Base-by-base conservation (phyloP, 2,329 filamentous ascomycete genomes). In the Leptoxyphium fumago region DNA sequence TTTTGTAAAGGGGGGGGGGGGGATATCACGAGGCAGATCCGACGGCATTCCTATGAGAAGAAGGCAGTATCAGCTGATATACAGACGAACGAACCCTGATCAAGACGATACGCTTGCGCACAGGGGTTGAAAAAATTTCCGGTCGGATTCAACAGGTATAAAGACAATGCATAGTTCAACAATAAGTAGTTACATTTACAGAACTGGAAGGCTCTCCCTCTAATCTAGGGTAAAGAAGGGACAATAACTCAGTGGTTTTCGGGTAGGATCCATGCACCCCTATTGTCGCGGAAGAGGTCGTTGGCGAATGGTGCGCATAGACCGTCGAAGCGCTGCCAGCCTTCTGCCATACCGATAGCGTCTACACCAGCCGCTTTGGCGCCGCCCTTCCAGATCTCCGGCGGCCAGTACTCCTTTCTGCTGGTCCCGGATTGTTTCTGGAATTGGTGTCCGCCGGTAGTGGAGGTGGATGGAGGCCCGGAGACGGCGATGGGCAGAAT, bases 331-430 rank as follows among this genome's bases (percentile, higher is more conserved):
- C 56, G 55, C 32, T 70, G 47, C 68, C 68, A 72, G 41, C 59
- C 58, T 13, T 55, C 60, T 28, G 61, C 57, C 32, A 62, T 63
- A 1, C 64, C 32, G 26, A 43, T 7, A 38, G 10, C 29, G 40
- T 41, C 29, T 39, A 38, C 2, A 32, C 45, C 38, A 15, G 42
- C 6, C 21, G 46, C 69, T 67, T 69, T 70, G 8, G 66, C 57
- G 2, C 70, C 70, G 1, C 69, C 69, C 39, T 60, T 64, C 8
- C 68, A 62, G 49, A 52, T 70, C 62, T 66, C 68, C 63, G 60
- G 60, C 59, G 28, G 61, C 62, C 47, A 67, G 55, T 8, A 66
- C 61, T 32, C 64, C 61, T 15, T 61, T 50, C 41, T 32, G 1
- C 39, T 45, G 2, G 63, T 54, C 3, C 63, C 59, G 2, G 61